phyloP scores from a whole-genome alignment of 495 filamentous ascomycete species.

The Xylona heveae region DNA sequence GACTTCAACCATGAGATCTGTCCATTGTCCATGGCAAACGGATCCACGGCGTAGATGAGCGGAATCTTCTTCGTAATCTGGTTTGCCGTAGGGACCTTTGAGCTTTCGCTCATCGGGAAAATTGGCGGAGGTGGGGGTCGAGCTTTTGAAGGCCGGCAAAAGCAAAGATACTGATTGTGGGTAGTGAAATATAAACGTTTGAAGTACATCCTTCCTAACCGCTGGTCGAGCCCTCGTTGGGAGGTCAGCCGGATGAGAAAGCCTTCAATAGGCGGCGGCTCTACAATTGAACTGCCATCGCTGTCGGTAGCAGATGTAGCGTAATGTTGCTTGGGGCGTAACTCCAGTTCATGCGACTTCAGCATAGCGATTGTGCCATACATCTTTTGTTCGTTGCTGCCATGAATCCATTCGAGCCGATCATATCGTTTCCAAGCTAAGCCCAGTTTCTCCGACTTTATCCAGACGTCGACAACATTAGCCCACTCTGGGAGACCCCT shows the following conservation, averaged over 20 bases:
- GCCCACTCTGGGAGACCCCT: slow-evolving; percentile 36
- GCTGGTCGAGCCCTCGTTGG: slow-evolving; percentile 36
- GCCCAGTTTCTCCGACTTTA: slow-evolving; percentile 39
- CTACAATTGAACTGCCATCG: slow-evolving; percentile 12
- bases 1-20: slow-evolving; percentile 36
- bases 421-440: slow-evolving; percentile 63
- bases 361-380: slow-evolving; percentile 56
- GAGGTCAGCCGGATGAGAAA: slow-evolving; percentile 51
- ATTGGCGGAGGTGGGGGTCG: slow-evolving; percentile 44
- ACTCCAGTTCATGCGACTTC: slow-evolving; percentile 50
- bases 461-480: slow-evolving; percentile 38
- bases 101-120: slow-evolving; percentile 17
- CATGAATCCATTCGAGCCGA: slow-evolving; percentile 53
- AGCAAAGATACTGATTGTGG: slow-evolving; percentile 46
- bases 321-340: slow-evolving; percentile 51
- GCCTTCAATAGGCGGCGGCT: slow-evolving; percentile 48
- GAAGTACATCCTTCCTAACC: slow-evolving; percentile 42
- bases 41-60: slow-evolving; percentile 40
- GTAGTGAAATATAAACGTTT: slow-evolving; percentile 52
- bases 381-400: slow-evolving; percentile 49
- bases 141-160: slow-evolving; percentile 42
- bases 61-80: slow-evolving; percentile 36
- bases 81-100: slow-evolving; percentile 29
- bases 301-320: slow-evolving; percentile 19
- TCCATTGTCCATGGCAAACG: slow-evolving; percentile 32